phyloP scores from a whole-genome alignment of 2,329 filamentous ascomycete species.

The Alternaria alternata region DNA sequence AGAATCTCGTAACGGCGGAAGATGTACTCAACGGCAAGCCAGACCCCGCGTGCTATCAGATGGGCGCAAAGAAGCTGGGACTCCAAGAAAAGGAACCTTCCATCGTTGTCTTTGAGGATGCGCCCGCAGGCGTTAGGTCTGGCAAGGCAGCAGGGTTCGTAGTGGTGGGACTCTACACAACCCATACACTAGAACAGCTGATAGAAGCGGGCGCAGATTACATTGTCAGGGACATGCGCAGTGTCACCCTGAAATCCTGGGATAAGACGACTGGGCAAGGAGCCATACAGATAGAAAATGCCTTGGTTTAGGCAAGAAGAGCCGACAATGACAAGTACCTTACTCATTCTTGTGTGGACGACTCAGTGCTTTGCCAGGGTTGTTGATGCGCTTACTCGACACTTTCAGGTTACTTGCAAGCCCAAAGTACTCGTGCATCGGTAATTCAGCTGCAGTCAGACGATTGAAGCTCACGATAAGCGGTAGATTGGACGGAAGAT shows the following conservation, averaged over 20 bases:
- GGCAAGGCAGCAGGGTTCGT: constrained; percentile 87
- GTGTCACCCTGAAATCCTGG: constrained; percentile 69
- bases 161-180: constrained; percentile 85
- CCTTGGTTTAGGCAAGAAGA: constrained; percentile 51
- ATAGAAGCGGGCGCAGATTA: constrained; percentile 82
- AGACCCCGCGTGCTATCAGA: constrained; percentile 59
- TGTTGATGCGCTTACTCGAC: constrained; percentile 11
- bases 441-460: constrained; percentile 31
- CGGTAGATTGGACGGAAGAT: constrained; percentile 22
- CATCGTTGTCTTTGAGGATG: constrained; percentile 86
- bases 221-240: constrained; percentile 81
- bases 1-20: constrained; percentile 59
- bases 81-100: constrained; percentile 51
- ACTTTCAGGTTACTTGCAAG: background rate
- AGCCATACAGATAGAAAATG: constrained; percentile 73
- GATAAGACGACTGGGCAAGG: constrained; percentile 66
- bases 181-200: constrained; percentile 77
- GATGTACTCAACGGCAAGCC: constrained; percentile 60
- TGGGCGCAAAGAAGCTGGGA: constrained; percentile 54
- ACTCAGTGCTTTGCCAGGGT: constrained; percentile 5
- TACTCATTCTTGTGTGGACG: background rate
- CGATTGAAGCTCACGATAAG: constrained; percentile 16
- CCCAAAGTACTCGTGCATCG: background rate
- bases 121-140: constrained; percentile 81
- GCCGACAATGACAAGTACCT: constrained; percentile 11